Conservation (phyloP, 371 early-diverging fungal species). For the Vairimorpha apis region DNA sequence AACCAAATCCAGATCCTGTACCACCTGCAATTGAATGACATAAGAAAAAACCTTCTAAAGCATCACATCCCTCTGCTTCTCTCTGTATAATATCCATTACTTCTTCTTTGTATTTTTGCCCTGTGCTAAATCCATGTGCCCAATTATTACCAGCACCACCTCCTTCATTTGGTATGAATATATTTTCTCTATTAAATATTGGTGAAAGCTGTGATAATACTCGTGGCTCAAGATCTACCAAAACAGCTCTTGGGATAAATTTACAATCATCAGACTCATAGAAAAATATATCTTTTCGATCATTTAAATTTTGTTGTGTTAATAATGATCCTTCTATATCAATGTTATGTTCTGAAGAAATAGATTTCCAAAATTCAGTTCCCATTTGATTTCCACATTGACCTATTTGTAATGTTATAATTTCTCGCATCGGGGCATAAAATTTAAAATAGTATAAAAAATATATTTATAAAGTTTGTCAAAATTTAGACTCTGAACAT, state of each 20-base stretch:
- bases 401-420: slow-evolving; percentile 83
- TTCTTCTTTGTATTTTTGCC: slow-evolving; percentile 71
- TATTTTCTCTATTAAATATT: slow-evolving; percentile 75
- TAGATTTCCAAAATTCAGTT: slow-evolving; percentile 78
- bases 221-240: slow-evolving; percentile 82
- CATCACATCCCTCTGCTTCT: slow-evolving; percentile 83
- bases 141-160: slow-evolving; percentile 92
- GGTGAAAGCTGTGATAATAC: slow-evolving; percentile 64
- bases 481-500: too few species aligned
- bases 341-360: slow-evolving; percentile 81
- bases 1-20: slow-evolving; percentile 87
- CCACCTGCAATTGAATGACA: slow-evolving; percentile 88
- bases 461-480: neutral
- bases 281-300: slow-evolving; percentile 92
- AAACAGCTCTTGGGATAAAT: slow-evolving; percentile 79
- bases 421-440: slow-evolving; percentile 66
- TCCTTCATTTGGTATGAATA: slow-evolving; percentile 75
- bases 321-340: slow-evolving; percentile 67
- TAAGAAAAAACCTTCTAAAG: slow-evolving; percentile 76
- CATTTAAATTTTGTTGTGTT: slow-evolving; percentile 25
- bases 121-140: slow-evolving; percentile 75
- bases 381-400: slow-evolving; percentile 95
- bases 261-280: slow-evolving; percentile 90
- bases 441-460: neutral
- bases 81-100: slow-evolving; percentile 82